These are phyloP conservation scores for Protea cynaroides DNA, from an alignment of 164 flowering plant genomes.

Conservation along the genomic window DNA sequence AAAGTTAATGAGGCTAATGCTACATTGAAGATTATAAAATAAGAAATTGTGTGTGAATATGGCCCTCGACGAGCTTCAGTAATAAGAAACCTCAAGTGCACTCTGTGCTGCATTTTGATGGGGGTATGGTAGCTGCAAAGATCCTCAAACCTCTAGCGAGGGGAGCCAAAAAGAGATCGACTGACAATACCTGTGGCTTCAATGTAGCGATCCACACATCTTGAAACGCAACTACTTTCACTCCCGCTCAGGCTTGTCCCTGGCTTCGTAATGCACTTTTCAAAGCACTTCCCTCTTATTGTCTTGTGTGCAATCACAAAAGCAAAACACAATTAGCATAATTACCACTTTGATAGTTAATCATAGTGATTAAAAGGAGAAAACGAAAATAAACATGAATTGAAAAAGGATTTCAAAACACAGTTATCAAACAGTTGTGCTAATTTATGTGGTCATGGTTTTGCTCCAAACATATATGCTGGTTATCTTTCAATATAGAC, in stretches of 20 bases:
- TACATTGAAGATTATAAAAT: no score
- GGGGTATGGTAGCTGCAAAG: not conserved
- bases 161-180: slow-evolving; percentile 54
- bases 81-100: not conserved
- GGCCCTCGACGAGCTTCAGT: no score
- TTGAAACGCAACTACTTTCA: slow-evolving; percentile 89
- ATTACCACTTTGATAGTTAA: no score
- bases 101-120: not conserved
- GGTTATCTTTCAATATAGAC: no score
- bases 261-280: slow-evolving; percentile 86
- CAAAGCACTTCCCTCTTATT: slow-evolving; percentile 81
- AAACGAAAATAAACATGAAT: not conserved
- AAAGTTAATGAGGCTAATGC: no score
- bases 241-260: slow-evolving; percentile 88
- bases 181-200: slow-evolving; percentile 88
- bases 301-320: slow-evolving; percentile 39
- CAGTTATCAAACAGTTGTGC: no score
- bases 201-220: slow-evolving; percentile 93
- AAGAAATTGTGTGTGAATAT: no score
- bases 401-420: no score
- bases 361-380: no score
- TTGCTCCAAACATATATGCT: no score
- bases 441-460: no score
- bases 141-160: slow-evolving; percentile 25
- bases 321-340: not conserved